These are phyloP conservation scores for Umbelopsis sp. DNA, from an alignment of 192 early-diverging fungal genomes.

Conservation along the genomic window DNA sequence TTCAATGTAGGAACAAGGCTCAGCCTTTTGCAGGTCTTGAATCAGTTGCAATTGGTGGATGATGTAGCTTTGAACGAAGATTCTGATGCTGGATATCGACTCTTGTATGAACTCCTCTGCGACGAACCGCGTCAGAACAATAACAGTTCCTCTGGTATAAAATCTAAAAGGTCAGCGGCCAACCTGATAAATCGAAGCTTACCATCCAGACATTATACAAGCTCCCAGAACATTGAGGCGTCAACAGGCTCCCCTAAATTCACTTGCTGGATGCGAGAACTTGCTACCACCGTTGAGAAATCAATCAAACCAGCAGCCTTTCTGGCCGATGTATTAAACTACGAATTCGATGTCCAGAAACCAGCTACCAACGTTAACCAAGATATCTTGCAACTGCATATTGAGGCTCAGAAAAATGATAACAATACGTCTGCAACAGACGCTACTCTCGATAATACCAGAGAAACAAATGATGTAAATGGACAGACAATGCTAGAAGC, in stretches of 20 bases:
- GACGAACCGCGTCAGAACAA: neutral
- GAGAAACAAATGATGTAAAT: neutral
- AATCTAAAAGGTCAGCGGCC: neutral
- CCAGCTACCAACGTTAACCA: neutral
- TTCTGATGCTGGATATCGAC: neutral
- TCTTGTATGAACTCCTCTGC: neutral
- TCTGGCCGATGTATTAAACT: slow-evolving; percentile 21
- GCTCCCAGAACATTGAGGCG: neutral
- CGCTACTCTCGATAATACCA: neutral
- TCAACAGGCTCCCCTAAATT: neutral
- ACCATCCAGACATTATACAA: neutral
- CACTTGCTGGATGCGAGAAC: slow-evolving; percentile 21
- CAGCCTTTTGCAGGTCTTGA: neutral
- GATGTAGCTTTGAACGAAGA: neutral
- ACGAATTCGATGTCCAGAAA: slow-evolving; percentile 8
- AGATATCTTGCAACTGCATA: neutral
- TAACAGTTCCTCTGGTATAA: neutral
- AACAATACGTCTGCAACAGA: neutral
- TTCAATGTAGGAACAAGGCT: neutral
- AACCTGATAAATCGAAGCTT: neutral
- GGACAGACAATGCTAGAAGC: neutral
- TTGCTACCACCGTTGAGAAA: slow-evolving; percentile 13
- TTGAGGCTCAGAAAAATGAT: neutral
- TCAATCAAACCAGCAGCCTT: slow-evolving; percentile 18
- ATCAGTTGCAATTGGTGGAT: neutral